A percentile compares a stretch with the other conserved stretches of the same genome.
These are phyloP conservation scores for Ploettnerulaceae sp. DNA, from an alignment of 2,329 filamentous ascomycete species.

Conservation along the genomic window DNA sequence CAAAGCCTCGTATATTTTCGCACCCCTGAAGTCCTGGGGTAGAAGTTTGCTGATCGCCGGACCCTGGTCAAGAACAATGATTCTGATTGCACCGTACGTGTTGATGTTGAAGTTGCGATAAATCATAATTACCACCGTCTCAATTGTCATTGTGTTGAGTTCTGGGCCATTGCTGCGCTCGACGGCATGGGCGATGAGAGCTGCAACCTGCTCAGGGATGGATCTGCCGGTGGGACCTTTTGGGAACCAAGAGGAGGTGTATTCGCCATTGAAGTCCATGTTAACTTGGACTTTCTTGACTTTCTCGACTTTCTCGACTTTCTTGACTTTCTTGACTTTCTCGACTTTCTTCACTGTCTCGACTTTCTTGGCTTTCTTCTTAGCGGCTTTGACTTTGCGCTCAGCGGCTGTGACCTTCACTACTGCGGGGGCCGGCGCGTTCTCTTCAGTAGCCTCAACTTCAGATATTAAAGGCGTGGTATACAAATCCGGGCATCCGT, in stretches of 20 bases:
- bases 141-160: neutral
- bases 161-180: neutral
- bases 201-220: neutral
- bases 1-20: too few relatives aligned
- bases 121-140: neutral
- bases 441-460: too few relatives aligned
- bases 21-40: too few relatives aligned
- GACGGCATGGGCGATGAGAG: slow-evolving; percentile 1
- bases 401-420: too few relatives aligned
- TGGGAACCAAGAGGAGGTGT: neutral
- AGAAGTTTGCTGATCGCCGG: neutral
- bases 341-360: too few relatives aligned
- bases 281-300: neutral
- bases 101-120: slow-evolving; percentile 4
- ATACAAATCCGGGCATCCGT: too few relatives aligned
- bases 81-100: neutral
- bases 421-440: too few relatives aligned
- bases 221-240: neutral
- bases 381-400: too few relatives aligned
- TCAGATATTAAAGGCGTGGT: too few relatives aligned
- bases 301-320: too few relatives aligned
- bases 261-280: neutral
- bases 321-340: too few relatives aligned
- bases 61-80: neutral
- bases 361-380: too few relatives aligned